A percentile compares a stretch with the other conserved stretches of the same genome.
phyloP scores from a whole-genome alignment of 371 early-diverging fungal genomes.

The Syncephalis fuscata region DNA sequence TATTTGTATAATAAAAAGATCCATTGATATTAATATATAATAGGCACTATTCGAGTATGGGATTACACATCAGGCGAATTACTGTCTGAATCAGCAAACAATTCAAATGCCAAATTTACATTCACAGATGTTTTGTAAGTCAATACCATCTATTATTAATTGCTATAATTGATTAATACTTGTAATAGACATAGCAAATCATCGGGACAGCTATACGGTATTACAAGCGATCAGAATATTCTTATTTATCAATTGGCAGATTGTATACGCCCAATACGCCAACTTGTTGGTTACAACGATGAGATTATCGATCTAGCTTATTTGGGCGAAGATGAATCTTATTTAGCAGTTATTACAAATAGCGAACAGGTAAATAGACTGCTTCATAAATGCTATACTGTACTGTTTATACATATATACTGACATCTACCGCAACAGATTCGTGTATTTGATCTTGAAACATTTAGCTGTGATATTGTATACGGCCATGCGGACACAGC shows the following conservation, averaged over 20 bases:
- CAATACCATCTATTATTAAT: not conserved
- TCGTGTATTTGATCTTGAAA: conserved; percentile 63
- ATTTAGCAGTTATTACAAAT: conserved; percentile 83
- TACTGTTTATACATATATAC: too few species aligned
- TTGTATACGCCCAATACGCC: conserved; percentile 40
- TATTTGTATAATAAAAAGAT: not conserved
- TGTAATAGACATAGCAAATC: conserved; percentile 1
- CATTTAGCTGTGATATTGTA: conserved; percentile 65
- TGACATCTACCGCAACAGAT: too few species aligned
- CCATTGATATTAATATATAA: not conserved
- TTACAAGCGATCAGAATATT: conserved; percentile 85
- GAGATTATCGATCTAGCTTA: conserved; percentile 79
- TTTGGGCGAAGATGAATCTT: conserved; percentile 45
- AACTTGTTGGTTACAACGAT: conserved; percentile 90
- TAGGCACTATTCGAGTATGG: conserved; percentile 53
- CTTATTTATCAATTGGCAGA: conserved; percentile 43
- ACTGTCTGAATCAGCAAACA: conserved; percentile 33
- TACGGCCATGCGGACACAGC: conserved; percentile 83
- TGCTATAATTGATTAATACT: not conserved
- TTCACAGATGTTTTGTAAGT: conserved; percentile 35
- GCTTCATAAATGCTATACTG: too few species aligned
- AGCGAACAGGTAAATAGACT: conserved; percentile 29
- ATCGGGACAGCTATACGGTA: conserved; percentile 24
- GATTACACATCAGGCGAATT: conserved; percentile 40
- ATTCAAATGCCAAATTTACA: conserved; percentile 41